A percentile compares a stretch with the other conserved stretches of the same genome.
Conservation (phyloP, 2,329 filamentous ascomycete species). For the Colletotrichum liriopes region DNA sequence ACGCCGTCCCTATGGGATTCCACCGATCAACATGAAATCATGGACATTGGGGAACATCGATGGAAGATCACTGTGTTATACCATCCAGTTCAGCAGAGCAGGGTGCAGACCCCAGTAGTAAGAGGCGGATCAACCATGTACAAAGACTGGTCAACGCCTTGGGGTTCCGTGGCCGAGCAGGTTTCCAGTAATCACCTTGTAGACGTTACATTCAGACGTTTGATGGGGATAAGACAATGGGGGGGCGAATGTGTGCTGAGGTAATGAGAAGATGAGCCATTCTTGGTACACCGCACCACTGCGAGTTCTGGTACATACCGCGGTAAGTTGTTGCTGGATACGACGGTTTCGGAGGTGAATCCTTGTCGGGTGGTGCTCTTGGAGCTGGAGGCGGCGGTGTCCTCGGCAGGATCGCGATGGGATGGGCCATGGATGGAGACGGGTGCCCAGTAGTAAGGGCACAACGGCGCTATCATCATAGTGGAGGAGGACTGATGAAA, state of each 20-base stretch:
- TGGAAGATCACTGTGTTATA: conserved; percentile 18
- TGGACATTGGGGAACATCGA: conserved; percentile 21
- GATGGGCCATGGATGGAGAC: conserved; percentile 27
- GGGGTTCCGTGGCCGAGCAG: conserved; percentile 5
- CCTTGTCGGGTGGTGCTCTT: conserved; percentile 25
- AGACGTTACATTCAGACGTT: conserved; percentile 15
- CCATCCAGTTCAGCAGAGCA: neutral
- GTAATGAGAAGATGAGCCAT: conserved; percentile 15
- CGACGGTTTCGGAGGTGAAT: conserved; percentile 32
- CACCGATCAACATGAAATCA: conserved; percentile 36
- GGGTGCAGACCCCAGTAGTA: neutral
- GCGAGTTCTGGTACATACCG: neutral
- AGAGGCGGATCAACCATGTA: neutral
- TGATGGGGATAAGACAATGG: conserved; percentile 3
- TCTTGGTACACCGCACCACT: conserved; percentile 12
- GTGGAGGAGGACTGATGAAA: conserved; percentile 31
- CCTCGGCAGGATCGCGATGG: conserved; percentile 26
- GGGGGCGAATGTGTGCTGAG: conserved; percentile 21
- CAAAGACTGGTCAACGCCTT: conserved; percentile 1
- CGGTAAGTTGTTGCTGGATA: conserved; percentile 9
- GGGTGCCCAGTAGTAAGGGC: conserved; percentile 6
- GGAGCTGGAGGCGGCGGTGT: conserved; percentile 3
- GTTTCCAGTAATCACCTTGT: conserved; percentile 2
- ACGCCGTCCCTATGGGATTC: conserved; percentile 22
- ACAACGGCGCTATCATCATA: conserved; percentile 27